A percentile compares a stretch with the other conserved stretches of the same genome.
phyloP scores from a whole-genome alignment of 495 filamentous ascomycete genomes.

The Penicillium goetzii region DNA sequence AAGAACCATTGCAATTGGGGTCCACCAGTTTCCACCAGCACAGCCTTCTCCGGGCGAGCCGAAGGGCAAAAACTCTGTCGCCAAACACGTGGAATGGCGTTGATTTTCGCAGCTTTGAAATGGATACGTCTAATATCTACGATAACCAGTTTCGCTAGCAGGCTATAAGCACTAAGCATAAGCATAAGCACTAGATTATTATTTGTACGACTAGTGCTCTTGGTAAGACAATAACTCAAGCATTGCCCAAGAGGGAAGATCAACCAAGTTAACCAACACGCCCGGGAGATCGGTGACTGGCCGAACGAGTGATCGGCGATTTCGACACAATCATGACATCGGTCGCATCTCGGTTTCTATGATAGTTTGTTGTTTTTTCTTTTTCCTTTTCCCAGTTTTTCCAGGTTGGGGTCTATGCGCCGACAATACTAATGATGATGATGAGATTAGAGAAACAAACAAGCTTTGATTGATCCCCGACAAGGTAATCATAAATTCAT shows the following conservation, averaged over 20 bases:
- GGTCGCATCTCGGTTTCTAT: background rate
- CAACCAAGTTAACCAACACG: constrained; percentile 13
- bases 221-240: background rate
- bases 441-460: background rate
- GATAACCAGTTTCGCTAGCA: no score
- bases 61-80: constrained; percentile 19
- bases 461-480: background rate
- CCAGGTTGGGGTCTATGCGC: background rate
- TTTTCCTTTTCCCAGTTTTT: background rate
- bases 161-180: constrained; percentile 1
- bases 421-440: background rate
- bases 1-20: constrained; percentile 13
- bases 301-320: constrained; percentile 10
- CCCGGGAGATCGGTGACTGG: constrained; percentile 24
- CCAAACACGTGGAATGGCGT: background rate
- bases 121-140: background rate
- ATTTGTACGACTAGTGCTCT: no score
- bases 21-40: constrained; percentile 37
- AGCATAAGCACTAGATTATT: background rate
- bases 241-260: constrained; percentile 2
- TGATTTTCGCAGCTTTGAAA: background rate
- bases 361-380: background rate
- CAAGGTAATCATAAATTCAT: background rate
- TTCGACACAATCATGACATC: constrained; percentile 11
- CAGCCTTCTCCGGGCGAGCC: constrained; percentile 40